These are phyloP conservation scores for Dysphania ambrosioides DNA, from an alignment of 148 eudicot genomes.

Conservation along the genomic window DNA sequence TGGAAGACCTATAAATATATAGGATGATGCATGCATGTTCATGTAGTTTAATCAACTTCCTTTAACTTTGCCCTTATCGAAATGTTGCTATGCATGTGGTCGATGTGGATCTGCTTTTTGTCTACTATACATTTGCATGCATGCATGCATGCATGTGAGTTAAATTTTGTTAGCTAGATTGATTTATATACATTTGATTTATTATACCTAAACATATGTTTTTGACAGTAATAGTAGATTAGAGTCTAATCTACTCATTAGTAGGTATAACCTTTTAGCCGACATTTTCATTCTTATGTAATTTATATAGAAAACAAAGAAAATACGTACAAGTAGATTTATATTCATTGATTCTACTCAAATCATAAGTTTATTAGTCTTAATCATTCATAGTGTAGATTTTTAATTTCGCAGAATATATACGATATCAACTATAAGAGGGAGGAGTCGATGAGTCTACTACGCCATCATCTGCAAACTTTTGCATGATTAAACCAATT, in stretches of 20 bases:
- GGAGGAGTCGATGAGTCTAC: too few species aligned
- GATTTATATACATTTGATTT: not conserved
- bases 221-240: not conserved
- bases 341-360: not conserved
- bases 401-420: too few species aligned
- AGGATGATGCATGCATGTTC: conserved; percentile 4
- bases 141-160: conserved; percentile 11
- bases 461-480: too few species aligned
- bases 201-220: not conserved
- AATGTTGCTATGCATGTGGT: conserved; percentile 32
- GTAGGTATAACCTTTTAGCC: not conserved
- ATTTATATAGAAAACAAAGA: not conserved
- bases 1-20: not conserved
- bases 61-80: conserved; percentile 30
- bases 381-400: too few species aligned
- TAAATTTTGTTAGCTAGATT: not conserved
- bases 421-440: too few species aligned
- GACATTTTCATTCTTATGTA: not conserved
- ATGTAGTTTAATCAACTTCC: not conserved
- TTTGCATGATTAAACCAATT: too few species aligned
- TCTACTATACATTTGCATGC: not conserved
- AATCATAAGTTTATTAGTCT: too few species aligned
- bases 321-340: not conserved
- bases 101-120: conserved; percentile 22
- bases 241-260: not conserved